A percentile compares a stretch with the other conserved stretches of the same genome.
These are phyloP conservation scores for Agastache rugosa DNA, from an alignment of 257 asterid genomes.

Conservation along the genomic window DNA sequence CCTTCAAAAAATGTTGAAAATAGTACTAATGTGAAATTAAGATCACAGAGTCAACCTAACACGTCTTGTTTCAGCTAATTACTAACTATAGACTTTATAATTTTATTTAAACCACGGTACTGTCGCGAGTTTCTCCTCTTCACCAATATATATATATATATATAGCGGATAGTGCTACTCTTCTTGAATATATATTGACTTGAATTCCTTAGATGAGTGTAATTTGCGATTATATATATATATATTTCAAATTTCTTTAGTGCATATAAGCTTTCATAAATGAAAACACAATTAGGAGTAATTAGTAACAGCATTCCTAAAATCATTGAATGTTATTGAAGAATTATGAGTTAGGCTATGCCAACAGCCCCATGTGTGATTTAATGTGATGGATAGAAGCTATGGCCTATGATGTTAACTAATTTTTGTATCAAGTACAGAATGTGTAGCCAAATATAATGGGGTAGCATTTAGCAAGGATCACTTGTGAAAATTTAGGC, in stretches of 20 bases:
- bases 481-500: conserved; percentile 8
- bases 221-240: too few species aligned
- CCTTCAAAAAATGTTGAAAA: background rate
- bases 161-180: background rate
- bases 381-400: background rate
- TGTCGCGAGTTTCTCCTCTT: too few species aligned
- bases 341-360: conserved; percentile 12
- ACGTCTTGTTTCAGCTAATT: background rate
- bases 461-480: conserved; percentile 18
- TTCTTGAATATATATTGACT: background rate
- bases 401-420: conserved; percentile 16
- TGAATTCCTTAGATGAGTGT: background rate
- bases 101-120: too few species aligned
- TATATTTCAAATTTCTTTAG: background rate
- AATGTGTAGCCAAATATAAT: background rate
- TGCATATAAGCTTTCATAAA: too few species aligned
- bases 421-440: background rate
- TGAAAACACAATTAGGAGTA: background rate
- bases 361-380: conserved; percentile 12
- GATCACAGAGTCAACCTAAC: background rate
- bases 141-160: too few species aligned
- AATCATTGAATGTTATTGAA: background rate
- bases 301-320: background rate
- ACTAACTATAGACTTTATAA: background rate
- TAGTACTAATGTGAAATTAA: conserved; percentile 4